A percentile compares a stretch with the other conserved stretches of the same genome.
Evolutionary conservation across 2,329 filamentous ascomycete species (phyloP).

Genomic region (Ilyonectria robusta): DNA sequence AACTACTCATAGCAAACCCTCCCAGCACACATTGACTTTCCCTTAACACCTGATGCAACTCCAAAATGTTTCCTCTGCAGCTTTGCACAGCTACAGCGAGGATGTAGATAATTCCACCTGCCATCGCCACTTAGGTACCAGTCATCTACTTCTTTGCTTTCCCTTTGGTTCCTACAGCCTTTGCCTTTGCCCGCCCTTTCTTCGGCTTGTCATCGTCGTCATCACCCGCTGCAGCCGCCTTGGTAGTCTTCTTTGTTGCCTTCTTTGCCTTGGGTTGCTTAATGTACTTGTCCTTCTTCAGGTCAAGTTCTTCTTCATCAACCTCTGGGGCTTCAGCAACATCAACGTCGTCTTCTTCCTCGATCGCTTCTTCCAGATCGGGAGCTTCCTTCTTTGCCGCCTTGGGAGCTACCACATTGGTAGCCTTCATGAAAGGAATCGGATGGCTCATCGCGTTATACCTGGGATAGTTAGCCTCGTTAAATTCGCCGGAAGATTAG

Average conservation of each 20-base stretch:
- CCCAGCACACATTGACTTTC: background rate
- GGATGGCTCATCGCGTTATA: conserved; percentile 92
- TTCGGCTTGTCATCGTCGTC: conserved; percentile 67
- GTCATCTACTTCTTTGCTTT: conserved; percentile 62
- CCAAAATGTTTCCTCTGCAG: background rate
- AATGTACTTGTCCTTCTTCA: conserved; percentile 97
- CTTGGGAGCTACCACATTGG: conserved; percentile 80
- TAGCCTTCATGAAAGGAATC: conserved; percentile 96
- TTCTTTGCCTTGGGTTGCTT: conserved; percentile 86
- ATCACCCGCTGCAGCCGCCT: conserved; percentile 63
- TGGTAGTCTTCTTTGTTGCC: conserved; percentile 59
- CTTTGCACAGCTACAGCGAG: background rate
- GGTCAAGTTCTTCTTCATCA: conserved; percentile 80
- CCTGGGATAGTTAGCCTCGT: conserved; percentile 59
- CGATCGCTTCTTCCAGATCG: conserved; percentile 95
- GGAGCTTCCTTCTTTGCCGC: conserved; percentile 82
- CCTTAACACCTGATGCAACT: background rate
- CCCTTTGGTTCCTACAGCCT: conserved; percentile 58
- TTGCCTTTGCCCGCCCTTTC: conserved; percentile 61
- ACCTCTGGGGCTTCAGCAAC: conserved; percentile 69
- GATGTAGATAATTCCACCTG: background rate
- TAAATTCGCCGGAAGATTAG: background rate
- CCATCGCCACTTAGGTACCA: no score
- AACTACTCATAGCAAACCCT: background rate
- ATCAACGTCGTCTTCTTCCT: conserved; percentile 87